These are phyloP conservation scores for Mortierella sp. DNA, from an alignment of 371 early-diverging fungal species.

Conservation along the genomic window DNA sequence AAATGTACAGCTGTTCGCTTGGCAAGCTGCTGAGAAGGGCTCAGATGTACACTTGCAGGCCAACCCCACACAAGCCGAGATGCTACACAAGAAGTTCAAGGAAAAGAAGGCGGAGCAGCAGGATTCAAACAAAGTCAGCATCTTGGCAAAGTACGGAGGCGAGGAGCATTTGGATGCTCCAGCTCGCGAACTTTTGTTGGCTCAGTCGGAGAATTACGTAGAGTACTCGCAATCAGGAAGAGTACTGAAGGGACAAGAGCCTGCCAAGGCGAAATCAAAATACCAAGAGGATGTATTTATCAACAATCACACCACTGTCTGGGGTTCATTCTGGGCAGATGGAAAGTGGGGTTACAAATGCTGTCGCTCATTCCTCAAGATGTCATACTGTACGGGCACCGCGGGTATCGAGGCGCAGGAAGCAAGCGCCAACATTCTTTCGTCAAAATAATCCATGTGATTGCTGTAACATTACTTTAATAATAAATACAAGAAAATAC, in stretches of 20 bases:
- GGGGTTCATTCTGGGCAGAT: conserved; percentile 97
- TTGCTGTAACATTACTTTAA: background rate
- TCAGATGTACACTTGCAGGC: conserved; percentile 90
- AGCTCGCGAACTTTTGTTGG: conserved; percentile 87
- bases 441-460: conserved; percentile 8
- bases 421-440: conserved; percentile 29
- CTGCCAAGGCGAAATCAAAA: conserved; percentile 81
- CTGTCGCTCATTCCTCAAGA: conserved; percentile 82
- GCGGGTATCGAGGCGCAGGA: conserved; percentile 81
- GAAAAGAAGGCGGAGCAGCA: conserved; percentile 85
- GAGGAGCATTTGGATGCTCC: conserved; percentile 92
- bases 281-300: conserved; percentile 92
- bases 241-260: conserved; percentile 89
- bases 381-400: conserved; percentile 87
- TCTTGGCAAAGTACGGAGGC: conserved; percentile 94
- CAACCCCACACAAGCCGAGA: conserved; percentile 95
- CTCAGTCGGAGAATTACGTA: conserved; percentile 94
- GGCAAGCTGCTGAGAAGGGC: conserved; percentile 91
- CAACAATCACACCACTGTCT: conserved; percentile 90
- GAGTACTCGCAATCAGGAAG: conserved; percentile 96
- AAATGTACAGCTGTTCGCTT: conserved; percentile 90
- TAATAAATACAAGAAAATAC: background rate
- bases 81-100: conserved; percentile 88
- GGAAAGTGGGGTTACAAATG: conserved; percentile 97
- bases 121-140: conserved; percentile 77